Evolutionary conservation across 1,284 basidiomycete genomes (phyloP), one percentile per base, ranked within the genome.

Genomic region (Cutaneotrichosporon sp.): DNA sequence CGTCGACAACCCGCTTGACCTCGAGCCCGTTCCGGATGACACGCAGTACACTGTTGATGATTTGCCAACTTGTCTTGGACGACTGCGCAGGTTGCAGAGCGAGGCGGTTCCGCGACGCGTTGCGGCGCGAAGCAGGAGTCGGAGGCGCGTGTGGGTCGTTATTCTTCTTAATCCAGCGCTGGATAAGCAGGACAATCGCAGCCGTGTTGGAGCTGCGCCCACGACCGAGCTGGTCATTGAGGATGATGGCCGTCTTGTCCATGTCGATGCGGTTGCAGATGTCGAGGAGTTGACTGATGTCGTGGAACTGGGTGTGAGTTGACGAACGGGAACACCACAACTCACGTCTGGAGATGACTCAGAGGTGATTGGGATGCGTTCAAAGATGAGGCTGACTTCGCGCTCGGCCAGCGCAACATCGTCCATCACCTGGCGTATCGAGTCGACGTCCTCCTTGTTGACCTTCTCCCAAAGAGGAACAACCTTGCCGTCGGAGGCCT

Each of bases 391-490:
- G 53, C 86, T 81, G 25, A 87, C 77, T 31, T 66, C 65, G 16
- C 64, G 60, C 19, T 78, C 77, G 14, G 79, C 70, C 0, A 68
- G 70, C 11, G 77, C 66, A 10, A 70, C 72, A 25, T 75, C 78
- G 31, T 82, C 81, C 93, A 98, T 97, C 52, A 97, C 82, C 52
- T 96, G 90, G 63, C 90, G 87, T 34, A 97, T 79, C 0, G 91
- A 90, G 33, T 84, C 82, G 10, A 98, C 86, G 61, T 91, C 82
- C 6, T 81, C 76, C n/a, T 81, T 74, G 43, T 82, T 79, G 2
- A 89, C 88, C 62, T 91, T 88, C 73, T 97, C 94, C 96, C 96
- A 99, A 2, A 97, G 79, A 0, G 96, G 94, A 8, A 94, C 83
- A 11, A 99, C 88, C 4, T 87, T 82, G 2, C 96, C 93, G 62